Base-by-base conservation (phyloP, 768 basidiomycete genomes). In the Cyathus striatus region DNA sequence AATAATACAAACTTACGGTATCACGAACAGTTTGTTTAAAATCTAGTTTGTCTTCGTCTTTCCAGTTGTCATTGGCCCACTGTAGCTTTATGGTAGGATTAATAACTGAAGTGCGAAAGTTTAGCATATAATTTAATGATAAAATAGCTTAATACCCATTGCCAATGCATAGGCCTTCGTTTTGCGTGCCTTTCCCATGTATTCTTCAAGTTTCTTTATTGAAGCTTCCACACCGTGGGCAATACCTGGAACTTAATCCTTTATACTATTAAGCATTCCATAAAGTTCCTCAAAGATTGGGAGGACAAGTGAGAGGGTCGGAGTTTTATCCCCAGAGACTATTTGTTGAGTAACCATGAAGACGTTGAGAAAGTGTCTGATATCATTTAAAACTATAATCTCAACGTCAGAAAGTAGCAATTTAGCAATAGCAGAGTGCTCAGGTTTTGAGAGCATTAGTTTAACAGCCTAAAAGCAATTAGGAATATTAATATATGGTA, bases 261-360 rank as follows among this genome's bases (percentile, higher is more conserved):
- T 39, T 2, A 56, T 47, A 2, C 42, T 23, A 5, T 45, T 17
- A 42, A 51, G 51, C 22, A 45, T 42, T 2, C 48, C 40, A 17
- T 64, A 40, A 16, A 70, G 49, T 5, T 48, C 17, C 44, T 70
- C 63, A 39, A 59, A 66, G 4, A 55, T 44, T 0, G 65, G 62
- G 3, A 70, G 47, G 1, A 53, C 63, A 9, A 51, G 34, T 1
- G 59, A 62, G 1, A 66, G 55, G 1, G 65, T 65, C 1, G 62
- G 66, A 18, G 62, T 63, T 18, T 56, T 44, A 43, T 67, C 58
- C 5, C 54, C 56, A 4, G 60, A 67, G 3, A 68, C 49, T 9
- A 65, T 50, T 42, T 64, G 58, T 46, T 69, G 69, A 7, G 53
- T 53, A 9, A 27, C 30, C 46, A 65, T 63, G 10, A 58, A 54